Evolutionary conservation across 805 yeast species (phyloP), one percentile per base, ranked within the genome.

Genomic region (Zygosaccharomyces rouxii): DNA sequence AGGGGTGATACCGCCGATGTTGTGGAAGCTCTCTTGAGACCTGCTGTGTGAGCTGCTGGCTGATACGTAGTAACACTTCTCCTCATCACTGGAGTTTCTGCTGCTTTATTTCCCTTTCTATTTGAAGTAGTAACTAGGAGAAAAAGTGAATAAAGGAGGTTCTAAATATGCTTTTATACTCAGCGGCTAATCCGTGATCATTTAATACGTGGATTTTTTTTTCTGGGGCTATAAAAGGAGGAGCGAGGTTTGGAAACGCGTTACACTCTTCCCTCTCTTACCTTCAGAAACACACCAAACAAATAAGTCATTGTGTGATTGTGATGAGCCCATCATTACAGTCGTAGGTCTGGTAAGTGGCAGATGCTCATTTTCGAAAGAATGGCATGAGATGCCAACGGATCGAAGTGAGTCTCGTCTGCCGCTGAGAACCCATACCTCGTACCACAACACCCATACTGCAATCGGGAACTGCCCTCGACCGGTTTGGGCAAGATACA

Each of bases 21-120:
- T 4, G 52, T 49, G 6, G 44, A 44, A n/a, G 52, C 44, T 35
- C 52, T 49, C 31, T 38, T 31, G 13, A 31, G 41, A 16, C 37
- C 19, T 21, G 37, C 18, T n/a, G 28, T 28, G 25, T 28, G 28
- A 11, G 28, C 47, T 5, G 10, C 33, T 5, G 41, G 28, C 25
- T 23, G 40, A 26, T 16, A 42, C 10, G 46, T 31, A 10, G 52
- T 49, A 21, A 5, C 5, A 26, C 52, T 45, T 28, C 52, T 49
- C 16, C 49, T 40, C 52, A 49, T 49, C 11, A 18, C 23, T 11
- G 4, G n/a, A 30, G 9, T 14, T 29, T 18, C 28, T 19, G n/a
- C 11, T n/a, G 23, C 26, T 10, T n/a, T 22, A 23, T 13, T 7
- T 25, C 7, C 19, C 4, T 25, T n/a, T 31, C 5, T 6, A 19